Base-by-base conservation (phyloP, 2,329 filamentous ascomycete genomes). In the Botrytis pseudocinerea region DNA sequence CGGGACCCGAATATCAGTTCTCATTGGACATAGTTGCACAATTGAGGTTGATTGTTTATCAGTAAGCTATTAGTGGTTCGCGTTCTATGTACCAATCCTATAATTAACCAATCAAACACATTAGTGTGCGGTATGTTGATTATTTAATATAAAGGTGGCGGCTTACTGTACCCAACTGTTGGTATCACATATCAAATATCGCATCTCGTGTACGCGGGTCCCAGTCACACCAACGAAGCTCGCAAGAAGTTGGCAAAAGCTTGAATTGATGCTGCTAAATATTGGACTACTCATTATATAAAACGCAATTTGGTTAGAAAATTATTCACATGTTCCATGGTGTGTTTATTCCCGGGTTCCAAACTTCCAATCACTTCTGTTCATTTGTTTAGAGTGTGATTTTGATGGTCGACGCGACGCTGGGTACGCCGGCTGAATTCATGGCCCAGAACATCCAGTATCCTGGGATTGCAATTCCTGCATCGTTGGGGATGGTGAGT, bases 381-480 rank as follows among this genome's bases (percentile, higher is more conserved):
- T 25, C 25, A 7, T 12, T 28, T 20, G 4, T 22, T 59, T 8
- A 60, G 38, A 38, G 65, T 18, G 65, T 70, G 38, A 73, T 63
- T 46, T 70, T 32, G 14, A 65, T 32, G 10, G 71, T 70, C 7
- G 32, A 32, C 0, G 83, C 84, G 5, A 85, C 74, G 75, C 85
- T 86, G 0, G 86, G 86, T 1, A 84, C 83, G 0, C 86, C 85
- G 4, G 76, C 77, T 6, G 79, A 75, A 72, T 85, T 79, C n/a
- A 86, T 80, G 0, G 83, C 86, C 78, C 89, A 89, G 12, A 89
- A 77, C 79, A 86, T 85, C 82, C 85, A 89, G 76, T 84, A 87
- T 0, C 87, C 88, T 0, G 87, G 87, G 4, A 88, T 74, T 9
- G 84, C 77, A 35, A 89, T 80, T 5, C 87, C 87, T 0, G 83